Base-by-base conservation (phyloP, 176 grass and related monocot species). In the Lolium perenne region DNA sequence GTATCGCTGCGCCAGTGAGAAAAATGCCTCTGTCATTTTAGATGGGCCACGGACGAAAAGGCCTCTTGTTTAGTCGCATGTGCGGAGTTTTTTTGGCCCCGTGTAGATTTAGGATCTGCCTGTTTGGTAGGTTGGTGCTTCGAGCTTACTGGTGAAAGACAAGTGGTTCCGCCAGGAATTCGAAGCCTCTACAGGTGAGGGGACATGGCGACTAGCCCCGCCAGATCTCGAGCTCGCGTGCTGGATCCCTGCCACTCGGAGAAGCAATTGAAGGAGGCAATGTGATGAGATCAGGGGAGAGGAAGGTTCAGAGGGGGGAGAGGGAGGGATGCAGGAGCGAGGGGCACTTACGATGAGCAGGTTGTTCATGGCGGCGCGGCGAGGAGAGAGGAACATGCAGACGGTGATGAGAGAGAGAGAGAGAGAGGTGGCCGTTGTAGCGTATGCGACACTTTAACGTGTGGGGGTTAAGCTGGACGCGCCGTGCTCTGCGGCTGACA, bases 361-460 rank as follows among this genome's bases (percentile, higher is more conserved):
- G 64, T 95, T 89, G 86, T 93, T 92, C 93, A 95, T 95, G 69
- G 85, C 79, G 45, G 79, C 77, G 83, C 77, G 68, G 85, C 79
- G 63, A 71, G 69, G 85, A 59, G 90, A 69, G 85, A 83, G 85
- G 58, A 82, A 79, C 21, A 0, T 46, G 79, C 13, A 18, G 67
- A 77, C 70, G 74, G 71, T 47, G 86, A 84, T 50, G 55, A 77
- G 66, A 78, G 70, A 85, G n/a, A n/a, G n/a, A n/a, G 80, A 38
- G 38, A 57, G 71, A 7, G 38, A 63, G 72, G 72, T 73, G 84
- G 65, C 80, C 79, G 73, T 89, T 89, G 91, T 55, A 55, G 57
- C 87, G 78, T 78, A 82, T 64, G 66, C n/a, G 84, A 81, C 23
- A 76, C 84, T 64, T 86, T 86, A 35, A 78, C 57, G 62, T 1